These are phyloP conservation scores for Aaosphaeria arxii DNA, from an alignment of 2,329 filamentous ascomycete genomes.

Conservation along the genomic window DNA sequence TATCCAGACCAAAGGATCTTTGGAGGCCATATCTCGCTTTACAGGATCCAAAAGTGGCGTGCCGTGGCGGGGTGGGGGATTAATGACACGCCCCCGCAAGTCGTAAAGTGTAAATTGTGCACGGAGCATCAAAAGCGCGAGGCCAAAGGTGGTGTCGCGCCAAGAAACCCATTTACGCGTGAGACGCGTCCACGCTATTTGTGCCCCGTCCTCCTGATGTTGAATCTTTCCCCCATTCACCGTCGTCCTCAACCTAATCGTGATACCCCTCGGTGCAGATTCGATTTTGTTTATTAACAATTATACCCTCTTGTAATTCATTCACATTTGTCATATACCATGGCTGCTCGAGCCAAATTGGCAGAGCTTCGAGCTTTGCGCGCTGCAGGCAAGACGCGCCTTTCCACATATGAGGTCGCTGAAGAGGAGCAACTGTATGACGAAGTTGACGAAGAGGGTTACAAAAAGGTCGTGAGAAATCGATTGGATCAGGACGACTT, in stretches of 20 bases:
- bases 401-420: slow-evolving; percentile 81
- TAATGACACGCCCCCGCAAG: not conserved
- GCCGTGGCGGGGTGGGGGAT: slow-evolving; percentile 3
- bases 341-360: slow-evolving; percentile 40
- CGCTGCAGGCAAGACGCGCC: slow-evolving; percentile 84
- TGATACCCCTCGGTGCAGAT: not conserved
- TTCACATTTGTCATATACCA: slow-evolving; percentile 8
- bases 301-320: slow-evolving; percentile 4
- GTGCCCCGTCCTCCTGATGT: no score
- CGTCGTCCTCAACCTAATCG: slow-evolving; percentile 10
- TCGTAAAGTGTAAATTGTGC: no score
- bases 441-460: slow-evolving; percentile 92
- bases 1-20: slow-evolving; percentile 78
- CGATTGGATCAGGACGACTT: slow-evolving; percentile 94
- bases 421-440: slow-evolving; percentile 87
- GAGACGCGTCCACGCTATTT: slow-evolving; percentile 11
- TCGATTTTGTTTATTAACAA: slow-evolving; percentile 11
- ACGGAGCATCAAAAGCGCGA: no score
- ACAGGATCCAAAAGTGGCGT: slow-evolving; percentile 6
- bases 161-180: slow-evolving; percentile 8
- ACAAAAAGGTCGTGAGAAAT: slow-evolving; percentile 90
- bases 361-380: slow-evolving; percentile 83
- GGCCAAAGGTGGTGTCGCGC: not conserved
- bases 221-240: slow-evolving; percentile 14
- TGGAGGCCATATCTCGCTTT: slow-evolving; percentile 42